Evolutionary conservation across 208 protist species (phyloP).

Genomic region (Leishmania braziliensis): DNA sequence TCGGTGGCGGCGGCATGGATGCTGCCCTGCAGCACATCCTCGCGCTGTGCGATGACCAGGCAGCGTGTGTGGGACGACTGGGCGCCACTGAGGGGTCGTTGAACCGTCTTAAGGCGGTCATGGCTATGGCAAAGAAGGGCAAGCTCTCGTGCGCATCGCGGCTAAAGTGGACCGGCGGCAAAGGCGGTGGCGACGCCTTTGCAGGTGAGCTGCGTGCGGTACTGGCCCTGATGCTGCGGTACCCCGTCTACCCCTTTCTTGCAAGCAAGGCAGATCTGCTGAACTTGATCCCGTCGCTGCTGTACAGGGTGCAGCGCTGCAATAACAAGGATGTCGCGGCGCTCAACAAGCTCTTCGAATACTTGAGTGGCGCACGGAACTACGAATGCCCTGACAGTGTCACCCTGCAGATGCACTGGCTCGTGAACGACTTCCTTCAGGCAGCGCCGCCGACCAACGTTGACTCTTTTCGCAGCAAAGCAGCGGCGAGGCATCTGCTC

Average conservation of each 20-base stretch:
- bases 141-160: conserved; percentile 45
- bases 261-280: conserved; percentile 21
- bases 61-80: conserved; percentile 41
- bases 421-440: conserved; percentile 39
- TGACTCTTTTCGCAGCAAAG: conserved; percentile 1
- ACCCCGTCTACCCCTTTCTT: conserved; percentile 35
- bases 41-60: conserved; percentile 39
- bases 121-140: conserved; percentile 28
- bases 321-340: conserved; percentile 36
- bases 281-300: conserved; percentile 55
- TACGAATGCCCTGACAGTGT: conserved; percentile 20
- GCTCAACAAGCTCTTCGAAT: conserved; percentile 40
- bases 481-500: not conserved
- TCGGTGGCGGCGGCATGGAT: conserved; percentile 35
- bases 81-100: conserved; percentile 50
- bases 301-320: conserved; percentile 75
- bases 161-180: conserved; percentile 40
- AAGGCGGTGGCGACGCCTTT: conserved; percentile 16
- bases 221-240: conserved; percentile 42
- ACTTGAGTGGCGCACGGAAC: conserved; percentile 14
- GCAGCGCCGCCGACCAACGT: conserved; percentile 3
- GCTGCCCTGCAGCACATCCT: conserved; percentile 45
- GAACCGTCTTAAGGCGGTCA: conserved; percentile 36
- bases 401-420: conserved; percentile 38
- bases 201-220: conserved; percentile 29